These are phyloP conservation scores for Whalleya microplaca DNA, from an alignment of 2,329 filamentous ascomycete genomes.

Conservation along the genomic window DNA sequence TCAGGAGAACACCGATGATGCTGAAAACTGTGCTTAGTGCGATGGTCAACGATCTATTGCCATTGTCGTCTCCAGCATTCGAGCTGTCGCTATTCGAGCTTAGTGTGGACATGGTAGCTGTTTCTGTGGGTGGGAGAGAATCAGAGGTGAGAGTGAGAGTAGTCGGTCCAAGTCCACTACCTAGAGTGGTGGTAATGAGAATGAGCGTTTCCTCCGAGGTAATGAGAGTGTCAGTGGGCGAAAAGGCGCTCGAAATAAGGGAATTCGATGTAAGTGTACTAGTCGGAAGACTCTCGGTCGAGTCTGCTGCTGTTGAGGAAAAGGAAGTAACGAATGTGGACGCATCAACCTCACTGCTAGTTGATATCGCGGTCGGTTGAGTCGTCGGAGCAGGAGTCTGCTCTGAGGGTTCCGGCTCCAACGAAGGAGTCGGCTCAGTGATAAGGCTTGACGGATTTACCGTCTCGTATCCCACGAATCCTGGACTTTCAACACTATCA, in stretches of 20 bases:
- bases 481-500: constrained; percentile 5
- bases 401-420: neutral
- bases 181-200: constrained; percentile 9
- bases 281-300: constrained; percentile 12
- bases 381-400: constrained; percentile 4
- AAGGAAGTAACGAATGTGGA: constrained; percentile 16
- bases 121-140: constrained; percentile 6
- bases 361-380: neutral
- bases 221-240: constrained; percentile 16
- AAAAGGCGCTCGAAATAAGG: constrained; percentile 4
- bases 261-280: constrained; percentile 19
- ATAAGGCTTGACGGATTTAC: neutral
- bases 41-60: constrained; percentile 49
- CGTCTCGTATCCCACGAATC: neutral
- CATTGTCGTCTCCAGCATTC: constrained; percentile 12
- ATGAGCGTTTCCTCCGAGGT: constrained; percentile 13
- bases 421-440: constrained; percentile 10
- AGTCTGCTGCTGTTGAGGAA: constrained; percentile 14
- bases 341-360: constrained; percentile 10
- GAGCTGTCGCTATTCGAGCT: constrained; percentile 14
- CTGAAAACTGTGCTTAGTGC: constrained; percentile 53
- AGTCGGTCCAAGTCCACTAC: constrained; percentile 5
- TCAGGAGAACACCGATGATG: constrained; percentile 48
- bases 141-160: constrained; percentile 4
- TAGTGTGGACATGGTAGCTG: constrained; percentile 17